Base-by-base conservation (phyloP, 257 asterid species). In the Nicotiana obtusifolia region DNA sequence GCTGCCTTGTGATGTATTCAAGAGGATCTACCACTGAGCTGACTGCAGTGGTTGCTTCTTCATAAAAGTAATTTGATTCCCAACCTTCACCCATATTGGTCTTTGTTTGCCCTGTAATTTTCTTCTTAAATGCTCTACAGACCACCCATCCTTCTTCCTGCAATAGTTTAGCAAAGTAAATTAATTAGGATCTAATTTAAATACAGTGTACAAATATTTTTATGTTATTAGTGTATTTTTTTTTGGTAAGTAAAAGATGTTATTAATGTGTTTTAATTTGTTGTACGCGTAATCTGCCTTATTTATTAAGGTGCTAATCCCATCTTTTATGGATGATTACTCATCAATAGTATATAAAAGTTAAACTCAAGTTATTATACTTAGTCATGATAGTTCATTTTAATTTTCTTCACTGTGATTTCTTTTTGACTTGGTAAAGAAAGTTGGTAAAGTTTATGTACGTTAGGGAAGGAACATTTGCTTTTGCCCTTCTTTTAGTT, bases 91-190 rank as follows among this genome's bases (percentile, higher is more conserved):
- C 79, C 28, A 17, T 80, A 54, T 33, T 77, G 80, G 26, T 80
- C 83, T 87, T 92, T 37, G 90, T 81, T 78, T 89, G 96, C 19
- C 86, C 89, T 0, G 90, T 84, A 16, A 79, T 81, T 85, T 91
- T 78, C 62, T 92, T 92, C 89, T 90, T 92, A 82, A 92, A 92
- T 69, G 97, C 94, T 61, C 94, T 89, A 80, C 97, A 92, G 13
- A 90, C 93, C 76, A 90, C 97, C 94, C 97, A 92, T 30, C 93
- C 93, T 84, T 92, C 94, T 80, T 90, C 97, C 93, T 92, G 92
- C 88, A 84, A 75, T 0, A 67, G 61, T 52, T 28, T 20, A 65
- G 22, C 15, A 53, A 49, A 69, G 6, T 76, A 28, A 24, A 56
- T 28, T 16, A n/a, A 24, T 81, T 13, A 33, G 37, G 30, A 15